Evolutionary conservation across 78 protist genomes (phyloP).

Genomic region (Dictyostelium intermedium): DNA sequence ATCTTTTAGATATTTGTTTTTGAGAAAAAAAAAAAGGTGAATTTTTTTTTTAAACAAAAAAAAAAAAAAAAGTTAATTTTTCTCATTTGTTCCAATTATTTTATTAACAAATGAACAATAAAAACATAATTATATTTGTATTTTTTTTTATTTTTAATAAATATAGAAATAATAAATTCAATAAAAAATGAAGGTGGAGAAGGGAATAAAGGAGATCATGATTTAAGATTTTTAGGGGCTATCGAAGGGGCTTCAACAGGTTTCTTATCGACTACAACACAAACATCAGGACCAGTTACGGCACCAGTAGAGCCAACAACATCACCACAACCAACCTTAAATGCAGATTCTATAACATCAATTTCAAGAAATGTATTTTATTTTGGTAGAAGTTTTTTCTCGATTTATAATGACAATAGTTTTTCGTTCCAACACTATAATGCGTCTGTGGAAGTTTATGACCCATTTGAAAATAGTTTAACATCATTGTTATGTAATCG

Average conservation of each 20-base stretch:
- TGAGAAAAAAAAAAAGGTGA: too few relatives aligned
- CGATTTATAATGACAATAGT: not conserved
- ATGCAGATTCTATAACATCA: not conserved
- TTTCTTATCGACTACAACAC: not conserved
- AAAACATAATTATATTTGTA: too few relatives aligned
- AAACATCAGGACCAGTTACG: not conserved
- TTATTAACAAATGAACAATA: too few relatives aligned
- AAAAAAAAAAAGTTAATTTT: too few relatives aligned
- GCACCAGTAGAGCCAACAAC: not conserved
- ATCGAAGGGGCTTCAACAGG: not conserved
- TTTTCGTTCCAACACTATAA: not conserved
- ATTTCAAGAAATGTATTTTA: not conserved
- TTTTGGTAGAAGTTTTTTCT: not conserved
- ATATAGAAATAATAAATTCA: too few relatives aligned
- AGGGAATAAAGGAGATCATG: not conserved
- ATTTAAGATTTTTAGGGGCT: not conserved
- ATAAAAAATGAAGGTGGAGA: not conserved
- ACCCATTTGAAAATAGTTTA: not conserved
- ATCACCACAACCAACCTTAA: not conserved
- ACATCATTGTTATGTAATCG: not conserved
- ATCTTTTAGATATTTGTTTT: too few relatives aligned
- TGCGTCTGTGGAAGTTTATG: too few relatives aligned
- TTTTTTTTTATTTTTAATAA: too few relatives aligned
- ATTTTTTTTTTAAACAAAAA: too few relatives aligned
- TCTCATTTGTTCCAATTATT: too few relatives aligned